Percentiles rank a stretch among this genome's conserved stretches.
These are phyloP conservation scores for Eucalyptus cloeziana DNA, from an alignment of 345 rosid species.

Conservation along the genomic window DNA sequence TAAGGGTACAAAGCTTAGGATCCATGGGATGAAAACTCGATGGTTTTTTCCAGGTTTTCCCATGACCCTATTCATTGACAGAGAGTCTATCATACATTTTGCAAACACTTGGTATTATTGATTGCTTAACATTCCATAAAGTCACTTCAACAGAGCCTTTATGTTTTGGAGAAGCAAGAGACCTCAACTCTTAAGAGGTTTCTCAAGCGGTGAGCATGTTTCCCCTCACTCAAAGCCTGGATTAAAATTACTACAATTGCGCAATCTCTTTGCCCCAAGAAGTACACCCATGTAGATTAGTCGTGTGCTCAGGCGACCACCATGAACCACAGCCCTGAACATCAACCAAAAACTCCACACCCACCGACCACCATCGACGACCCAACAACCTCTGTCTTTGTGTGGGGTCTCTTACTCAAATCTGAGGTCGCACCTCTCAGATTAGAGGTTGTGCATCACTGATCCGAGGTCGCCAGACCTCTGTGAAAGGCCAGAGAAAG, in stretches of 20 bases:
- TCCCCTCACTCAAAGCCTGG: background rate
- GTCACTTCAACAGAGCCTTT: background rate
- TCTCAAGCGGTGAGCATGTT: background rate
- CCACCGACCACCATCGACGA: background rate
- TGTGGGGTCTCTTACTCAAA: background rate
- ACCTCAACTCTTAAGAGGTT: background rate
- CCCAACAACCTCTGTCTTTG: background rate
- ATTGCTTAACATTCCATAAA: background rate
- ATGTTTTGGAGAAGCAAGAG: background rate
- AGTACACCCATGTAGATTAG: background rate
- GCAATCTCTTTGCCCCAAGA: background rate
- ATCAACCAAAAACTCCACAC: background rate
- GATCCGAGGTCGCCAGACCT: background rate
- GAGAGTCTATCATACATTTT: background rate
- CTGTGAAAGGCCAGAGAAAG: background rate
- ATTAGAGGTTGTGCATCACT: background rate
- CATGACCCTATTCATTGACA: background rate
- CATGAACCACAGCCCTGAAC: background rate
- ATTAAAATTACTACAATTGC: background rate
- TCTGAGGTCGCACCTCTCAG: background rate
- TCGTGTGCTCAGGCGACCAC: background rate
- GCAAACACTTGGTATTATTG: background rate
- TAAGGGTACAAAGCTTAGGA: background rate
- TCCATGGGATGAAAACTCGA: background rate
- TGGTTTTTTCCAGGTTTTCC: background rate